phyloP scores from a whole-genome alignment of 2,329 filamentous ascomycete species.

The Curvularia sp. region DNA sequence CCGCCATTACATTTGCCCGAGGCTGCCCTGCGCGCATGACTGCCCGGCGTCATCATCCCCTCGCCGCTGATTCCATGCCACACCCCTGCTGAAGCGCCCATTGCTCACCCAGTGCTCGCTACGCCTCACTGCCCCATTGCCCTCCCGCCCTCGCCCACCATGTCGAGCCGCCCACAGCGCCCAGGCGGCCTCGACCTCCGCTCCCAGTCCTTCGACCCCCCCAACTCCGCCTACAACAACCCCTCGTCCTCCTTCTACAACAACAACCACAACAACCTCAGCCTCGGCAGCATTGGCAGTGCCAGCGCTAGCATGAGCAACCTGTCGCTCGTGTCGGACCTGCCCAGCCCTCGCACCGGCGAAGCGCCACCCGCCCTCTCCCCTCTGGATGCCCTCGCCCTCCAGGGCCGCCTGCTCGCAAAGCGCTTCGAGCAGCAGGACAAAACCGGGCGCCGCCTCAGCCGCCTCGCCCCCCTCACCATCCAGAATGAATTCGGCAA shows the following conservation, averaged over 20 bases:
- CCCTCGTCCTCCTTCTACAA: not conserved
- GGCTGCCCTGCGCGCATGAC: slow-evolving; percentile 42
- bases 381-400: slow-evolving; percentile 91
- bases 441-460: slow-evolving; percentile 78
- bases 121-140: not conserved
- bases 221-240: slow-evolving; percentile 29
- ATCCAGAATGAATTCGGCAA: slow-evolving; percentile 81
- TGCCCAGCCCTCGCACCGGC: slow-evolving; percentile 59
- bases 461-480: slow-evolving; percentile 81
- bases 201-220: slow-evolving; percentile 42
- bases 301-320: slow-evolving; percentile 44
- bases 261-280: slow-evolving; percentile 1
- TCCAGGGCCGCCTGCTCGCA: slow-evolving; percentile 86
- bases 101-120: not conserved
- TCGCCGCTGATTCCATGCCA: slow-evolving; percentile 32
- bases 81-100: slow-evolving; percentile 24
- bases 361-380: slow-evolving; percentile 85
- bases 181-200: slow-evolving; percentile 45
- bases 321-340: slow-evolving; percentile 44
- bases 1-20: slow-evolving; percentile 29
- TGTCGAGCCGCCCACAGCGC: slow-evolving; percentile 40
- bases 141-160: slow-evolving; percentile 25
- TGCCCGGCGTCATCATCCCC: slow-evolving; percentile 31
- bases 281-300: slow-evolving; percentile 24
- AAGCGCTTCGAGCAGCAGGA: slow-evolving; percentile 81